Base-by-base conservation (phyloP, 176 grass and related monocot species). In the Hsuehochloa calcarea region DNA sequence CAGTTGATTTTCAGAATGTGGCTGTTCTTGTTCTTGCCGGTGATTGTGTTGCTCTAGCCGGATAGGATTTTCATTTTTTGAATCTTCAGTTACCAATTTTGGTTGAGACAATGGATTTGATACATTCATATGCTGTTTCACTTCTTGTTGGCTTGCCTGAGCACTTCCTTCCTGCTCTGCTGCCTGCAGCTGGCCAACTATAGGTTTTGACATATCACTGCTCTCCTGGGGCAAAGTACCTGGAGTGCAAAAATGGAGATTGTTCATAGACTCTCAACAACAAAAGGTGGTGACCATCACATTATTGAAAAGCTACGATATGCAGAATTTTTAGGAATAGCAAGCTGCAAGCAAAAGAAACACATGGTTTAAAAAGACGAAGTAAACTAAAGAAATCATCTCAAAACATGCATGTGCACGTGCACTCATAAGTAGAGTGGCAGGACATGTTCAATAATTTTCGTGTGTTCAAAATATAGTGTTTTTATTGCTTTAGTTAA, bases 121-220 rank as follows among this genome's bases (percentile, higher is more conserved):
- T 51, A 78, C 27, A 84, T 84, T 55, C 50, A 75, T 50, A 87
- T 55, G 89, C 0, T 29, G 84, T 74, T 84, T 75, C 51, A 20
- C 85, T 54, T 10, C 61, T 80, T 84, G 74, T 75, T 84, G 41
- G 77, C 34, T 84, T 75, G 68, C 25, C 43, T 83, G 85, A 39
- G 15, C n/a, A 84, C 23, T 84, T 84, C 25, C 85, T n/a, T 80
- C 80, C 61, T 80, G 85, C 68, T 68, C 62, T 6, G 23, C 27
- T 79, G 31, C 70, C 84, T 87, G 85, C 60, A 80, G 35, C 60
- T 61, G 84, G 67, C 6, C 59, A 79, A 41, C 85, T 68, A 27
- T 51, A 84, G 74, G 27, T 51, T 90, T 56, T 60, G 89, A 87
- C 68, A 84, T 56, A 61, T 56, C 68, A 84, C 85, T 87, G 81